Evolutionary conservation across 2,329 filamentous ascomycete species (phyloP).

Genomic region (Fusarium circinatum): DNA sequence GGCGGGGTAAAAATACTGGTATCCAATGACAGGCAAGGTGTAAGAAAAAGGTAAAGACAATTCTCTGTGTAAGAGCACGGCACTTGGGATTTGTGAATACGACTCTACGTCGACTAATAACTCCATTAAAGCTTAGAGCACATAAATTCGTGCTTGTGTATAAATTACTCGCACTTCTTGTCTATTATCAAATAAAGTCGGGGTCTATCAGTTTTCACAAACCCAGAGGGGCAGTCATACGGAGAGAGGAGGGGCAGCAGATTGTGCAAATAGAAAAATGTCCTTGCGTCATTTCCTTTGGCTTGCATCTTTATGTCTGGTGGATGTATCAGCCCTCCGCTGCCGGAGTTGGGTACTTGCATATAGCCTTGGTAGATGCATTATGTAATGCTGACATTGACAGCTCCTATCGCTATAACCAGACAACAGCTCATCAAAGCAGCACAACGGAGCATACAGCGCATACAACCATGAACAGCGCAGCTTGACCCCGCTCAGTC

Average conservation of each 20-base stretch:
- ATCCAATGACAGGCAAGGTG: neutral
- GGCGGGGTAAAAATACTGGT: slow-evolving; percentile 37
- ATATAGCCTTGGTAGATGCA: slow-evolving; percentile 6
- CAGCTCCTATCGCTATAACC: slow-evolving; percentile 18
- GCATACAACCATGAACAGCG: slow-evolving; percentile 27
- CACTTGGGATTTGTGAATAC: neutral
- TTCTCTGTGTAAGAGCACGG: neutral
- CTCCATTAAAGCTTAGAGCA: neutral
- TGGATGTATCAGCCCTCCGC: neutral
- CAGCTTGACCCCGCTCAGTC: slow-evolving; percentile 27
- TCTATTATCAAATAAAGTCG: neutral
- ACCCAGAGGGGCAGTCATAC: neutral
- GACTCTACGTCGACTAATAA: neutral
- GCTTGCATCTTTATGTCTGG: neutral
- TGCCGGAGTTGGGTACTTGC: slow-evolving; percentile 22
- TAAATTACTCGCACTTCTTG: neutral
- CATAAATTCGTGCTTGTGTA: neutral
- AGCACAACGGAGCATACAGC: slow-evolving; percentile 10
- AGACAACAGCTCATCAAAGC: slow-evolving; percentile 8
- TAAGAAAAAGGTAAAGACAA: neutral
- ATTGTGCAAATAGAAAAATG: slow-evolving; percentile 14
- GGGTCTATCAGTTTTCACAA: neutral
- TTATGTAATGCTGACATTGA: slow-evolving; percentile 16
- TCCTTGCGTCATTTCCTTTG: slow-evolving; percentile 46
- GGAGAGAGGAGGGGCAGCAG: slow-evolving; percentile 31